Evolutionary conservation across 352 stramenopile genomes (phyloP).

Genomic region (Pilasporangium apinafurcum): DNA sequence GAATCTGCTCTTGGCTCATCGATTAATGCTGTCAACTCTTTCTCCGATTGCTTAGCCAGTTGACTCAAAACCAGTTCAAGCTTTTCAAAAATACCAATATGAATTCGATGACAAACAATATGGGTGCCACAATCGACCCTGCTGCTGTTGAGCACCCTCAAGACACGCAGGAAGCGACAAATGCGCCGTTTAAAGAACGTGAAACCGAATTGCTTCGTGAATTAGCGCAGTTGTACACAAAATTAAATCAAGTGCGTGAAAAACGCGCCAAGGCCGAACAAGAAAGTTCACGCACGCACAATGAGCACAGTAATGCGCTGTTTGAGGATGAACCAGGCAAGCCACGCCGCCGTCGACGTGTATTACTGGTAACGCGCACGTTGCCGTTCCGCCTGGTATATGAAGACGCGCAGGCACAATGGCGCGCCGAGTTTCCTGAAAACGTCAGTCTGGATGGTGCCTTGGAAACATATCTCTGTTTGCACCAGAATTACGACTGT

Average conservation of each 20-base stretch:
- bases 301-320: slow-evolving; percentile 10
- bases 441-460: slow-evolving; percentile 63
- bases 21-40: too few species aligned
- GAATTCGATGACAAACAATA: background rate
- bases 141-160: too few species aligned
- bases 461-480: slow-evolving; percentile 70
- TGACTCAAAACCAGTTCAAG: too few species aligned
- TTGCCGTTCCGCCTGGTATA: slow-evolving; percentile 75
- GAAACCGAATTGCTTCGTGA: slow-evolving; percentile 62
- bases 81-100: too few species aligned
- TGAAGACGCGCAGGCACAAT: slow-evolving; percentile 75
- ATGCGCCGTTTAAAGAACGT: slow-evolving; percentile 55
- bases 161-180: too few species aligned
- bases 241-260: slow-evolving; percentile 78
- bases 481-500: slow-evolving; percentile 79
- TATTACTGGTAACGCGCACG: slow-evolving; percentile 70
- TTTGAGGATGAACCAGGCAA: slow-evolving; percentile 20
- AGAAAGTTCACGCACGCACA: slow-evolving; percentile 18
- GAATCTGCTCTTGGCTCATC: too few species aligned
- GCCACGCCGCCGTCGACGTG: slow-evolving; percentile 36
- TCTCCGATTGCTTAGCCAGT: too few species aligned
- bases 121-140: too few species aligned
- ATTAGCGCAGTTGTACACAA: slow-evolving; percentile 70
- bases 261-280: slow-evolving; percentile 70
- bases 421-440: slow-evolving; percentile 75